Conservation (phyloP, 306 rosid genomes). For the Lagenaria siceraria region DNA sequence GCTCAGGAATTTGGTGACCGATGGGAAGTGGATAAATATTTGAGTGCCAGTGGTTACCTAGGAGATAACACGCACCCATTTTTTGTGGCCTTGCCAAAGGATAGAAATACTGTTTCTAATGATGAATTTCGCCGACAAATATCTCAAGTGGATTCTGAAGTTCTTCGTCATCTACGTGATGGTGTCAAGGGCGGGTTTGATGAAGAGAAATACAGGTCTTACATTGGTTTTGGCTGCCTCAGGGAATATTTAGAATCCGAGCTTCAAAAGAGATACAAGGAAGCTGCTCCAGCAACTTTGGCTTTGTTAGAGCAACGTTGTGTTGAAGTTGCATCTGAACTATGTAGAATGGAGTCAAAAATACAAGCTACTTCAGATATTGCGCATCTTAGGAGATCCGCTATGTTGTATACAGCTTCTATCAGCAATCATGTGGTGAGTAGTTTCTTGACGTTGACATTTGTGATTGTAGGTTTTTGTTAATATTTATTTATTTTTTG, state of each 20-base stretch:
- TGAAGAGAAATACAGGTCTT: constrained; percentile 68
- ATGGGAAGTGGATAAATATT: constrained; percentile 97
- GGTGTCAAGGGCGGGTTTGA: constrained; percentile 82
- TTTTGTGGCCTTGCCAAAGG: constrained; percentile 90
- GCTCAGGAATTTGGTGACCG: constrained; percentile 79
- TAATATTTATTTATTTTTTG: no score
- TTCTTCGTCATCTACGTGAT: constrained; percentile 68
- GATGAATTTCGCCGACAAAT: constrained; percentile 93
- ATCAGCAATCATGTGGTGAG: constrained; percentile 85
- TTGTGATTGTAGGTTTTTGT: not conserved
- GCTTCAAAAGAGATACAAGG: constrained; percentile 93
- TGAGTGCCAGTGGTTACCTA: constrained; percentile 91
- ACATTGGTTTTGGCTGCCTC: constrained; percentile 67
- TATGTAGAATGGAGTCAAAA: constrained; percentile 55
- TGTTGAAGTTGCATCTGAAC: constrained; percentile 53
- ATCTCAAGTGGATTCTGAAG: constrained; percentile 72
- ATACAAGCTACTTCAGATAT: constrained; percentile 83
- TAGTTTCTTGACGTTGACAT: constrained; percentile 4
- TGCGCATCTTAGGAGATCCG: constrained; percentile 75
- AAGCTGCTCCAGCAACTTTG: constrained; percentile 94
- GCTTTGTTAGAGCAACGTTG: constrained; percentile 97
- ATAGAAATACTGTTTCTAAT: constrained; percentile 59
- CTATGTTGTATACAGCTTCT: constrained; percentile 75
- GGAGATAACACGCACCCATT: constrained; percentile 71
- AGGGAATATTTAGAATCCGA: constrained; percentile 81